These are phyloP conservation scores for Pichia sp. DNA, from an alignment of 1,139 yeast genomes.

Conservation along the genomic window DNA sequence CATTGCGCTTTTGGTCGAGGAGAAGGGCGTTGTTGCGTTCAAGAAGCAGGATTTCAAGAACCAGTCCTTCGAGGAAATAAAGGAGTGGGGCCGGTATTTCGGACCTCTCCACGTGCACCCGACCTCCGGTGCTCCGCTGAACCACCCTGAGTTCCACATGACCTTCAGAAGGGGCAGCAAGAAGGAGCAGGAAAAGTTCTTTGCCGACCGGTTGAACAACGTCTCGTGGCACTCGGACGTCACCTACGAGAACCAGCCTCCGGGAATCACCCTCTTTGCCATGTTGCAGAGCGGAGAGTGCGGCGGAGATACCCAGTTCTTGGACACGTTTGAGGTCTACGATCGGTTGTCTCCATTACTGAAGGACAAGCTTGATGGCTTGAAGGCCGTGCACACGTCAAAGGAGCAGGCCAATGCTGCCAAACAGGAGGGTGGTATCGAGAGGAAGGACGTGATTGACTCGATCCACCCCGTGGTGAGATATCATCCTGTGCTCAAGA, in stretches of 20 bases:
- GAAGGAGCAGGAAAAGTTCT: conserved; percentile 34
- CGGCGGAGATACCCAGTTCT: conserved; percentile 72
- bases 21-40: conserved; percentile 65
- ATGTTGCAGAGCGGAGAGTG: conserved; percentile 33
- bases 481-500: conserved; percentile 63
- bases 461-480: conserved; percentile 65
- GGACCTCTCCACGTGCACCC: conserved; percentile 74
- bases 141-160: conserved; percentile 56
- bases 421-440: conserved; percentile 50
- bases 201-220: conserved; percentile 35
- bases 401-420: conserved; percentile 62
- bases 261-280: conserved; percentile 59
- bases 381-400: conserved; percentile 65
- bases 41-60: conserved; percentile 60
- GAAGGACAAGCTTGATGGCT: conserved; percentile 50
- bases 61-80: conserved; percentile 41
- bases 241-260: conserved; percentile 67
- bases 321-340: conserved; percentile 61
- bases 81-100: conserved; percentile 55
- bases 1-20: conserved; percentile 58
- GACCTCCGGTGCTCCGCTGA: conserved; percentile 63
- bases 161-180: conserved; percentile 52
- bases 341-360: conserved; percentile 61
- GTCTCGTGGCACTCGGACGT: conserved; percentile 65
- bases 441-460: conserved; percentile 55